These are phyloP conservation scores for Skeletonema tropicum DNA, from an alignment of 108 stramenopile genomes.

Conservation along the genomic window DNA sequence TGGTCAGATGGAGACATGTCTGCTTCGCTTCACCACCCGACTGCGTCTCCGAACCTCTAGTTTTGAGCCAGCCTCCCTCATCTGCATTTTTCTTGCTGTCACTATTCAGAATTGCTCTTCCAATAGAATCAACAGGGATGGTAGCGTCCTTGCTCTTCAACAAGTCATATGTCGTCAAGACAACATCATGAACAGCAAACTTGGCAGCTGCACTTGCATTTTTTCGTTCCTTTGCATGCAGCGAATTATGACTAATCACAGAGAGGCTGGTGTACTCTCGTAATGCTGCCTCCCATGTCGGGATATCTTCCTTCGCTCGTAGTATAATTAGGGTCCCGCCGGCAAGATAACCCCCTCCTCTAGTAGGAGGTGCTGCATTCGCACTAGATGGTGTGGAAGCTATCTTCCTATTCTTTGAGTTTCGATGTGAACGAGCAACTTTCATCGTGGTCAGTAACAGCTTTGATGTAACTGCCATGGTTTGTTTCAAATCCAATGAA, in stretches of 20 bases:
- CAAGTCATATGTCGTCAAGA: conserved; percentile 68
- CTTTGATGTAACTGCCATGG: conserved; percentile 40
- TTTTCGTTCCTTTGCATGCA: conserved; percentile 57
- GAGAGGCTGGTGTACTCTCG: conserved; percentile 64
- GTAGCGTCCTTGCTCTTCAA: conserved; percentile 66
- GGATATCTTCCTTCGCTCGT: conserved; percentile 56
- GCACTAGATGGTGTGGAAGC: conserved; percentile 12
- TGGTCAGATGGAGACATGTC: conserved; percentile 54
- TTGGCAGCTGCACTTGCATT: conserved; percentile 51
- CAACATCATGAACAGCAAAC: conserved; percentile 63
- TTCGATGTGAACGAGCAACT: conserved; percentile 21
- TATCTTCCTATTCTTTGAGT: conserved; percentile 17
- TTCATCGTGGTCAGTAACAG: conserved; percentile 23
- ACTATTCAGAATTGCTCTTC: conserved; percentile 47
- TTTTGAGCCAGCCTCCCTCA: conserved; percentile 55
- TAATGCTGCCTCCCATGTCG: conserved; percentile 59
- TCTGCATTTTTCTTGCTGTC: conserved; percentile 17
- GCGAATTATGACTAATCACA: conserved; percentile 64
- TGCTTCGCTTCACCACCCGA: conserved; percentile 29
- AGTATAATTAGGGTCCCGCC: conserved; percentile 64
- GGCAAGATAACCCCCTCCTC: conserved; percentile 25
- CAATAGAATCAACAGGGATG: conserved; percentile 51
- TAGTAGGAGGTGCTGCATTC: conserved; percentile 12
- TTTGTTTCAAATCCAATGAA: conserved; percentile 39
- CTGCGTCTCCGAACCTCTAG: conserved; percentile 40